Evolutionary conservation across 2,329 filamentous ascomycete genomes (phyloP).

Genomic region (Ophiostoma quercus): DNA sequence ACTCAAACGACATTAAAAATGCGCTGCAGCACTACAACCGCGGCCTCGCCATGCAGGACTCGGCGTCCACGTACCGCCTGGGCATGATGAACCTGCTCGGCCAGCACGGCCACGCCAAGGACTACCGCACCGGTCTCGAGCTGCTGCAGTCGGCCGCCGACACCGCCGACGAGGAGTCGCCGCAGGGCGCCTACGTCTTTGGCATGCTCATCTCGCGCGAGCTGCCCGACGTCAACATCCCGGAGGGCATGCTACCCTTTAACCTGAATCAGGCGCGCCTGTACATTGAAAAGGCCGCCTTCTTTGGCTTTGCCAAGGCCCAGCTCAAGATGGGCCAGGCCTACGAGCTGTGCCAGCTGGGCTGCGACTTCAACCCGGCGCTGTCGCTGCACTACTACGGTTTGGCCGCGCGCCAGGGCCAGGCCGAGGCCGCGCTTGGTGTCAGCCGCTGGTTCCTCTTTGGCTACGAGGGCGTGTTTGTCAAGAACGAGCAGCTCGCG

Average conservation of each 20-base stretch:
- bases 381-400: slow-evolving; percentile 94
- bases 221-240: slow-evolving; percentile 82
- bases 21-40: slow-evolving; percentile 85
- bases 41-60: slow-evolving; percentile 75
- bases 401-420: slow-evolving; percentile 83
- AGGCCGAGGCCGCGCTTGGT: slow-evolving; percentile 88
- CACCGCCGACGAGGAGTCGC: slow-evolving; percentile 89
- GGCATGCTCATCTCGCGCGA: slow-evolving; percentile 91
- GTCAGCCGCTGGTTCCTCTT: slow-evolving; percentile 99
- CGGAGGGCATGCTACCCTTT: slow-evolving; percentile 61
- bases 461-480: slow-evolving; percentile 84
- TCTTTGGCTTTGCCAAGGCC: slow-evolving; percentile 90
- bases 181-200: slow-evolving; percentile 90
- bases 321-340: slow-evolving; percentile 96
- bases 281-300: slow-evolving; percentile 95
- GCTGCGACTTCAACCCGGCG: slow-evolving; percentile 90
- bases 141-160: slow-evolving; percentile 79
- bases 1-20: slow-evolving; percentile 85
- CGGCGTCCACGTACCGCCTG: slow-evolving; percentile 77
- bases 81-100: slow-evolving; percentile 97
- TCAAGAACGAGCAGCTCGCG: slow-evolving; percentile 91
- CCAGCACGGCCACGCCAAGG: slow-evolving; percentile 83
- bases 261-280: slow-evolving; percentile 70
- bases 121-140: slow-evolving; percentile 71
- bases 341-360: slow-evolving; percentile 88